phyloP scores from a whole-genome alignment of 768 basidiomycete genomes.

The Amanita subjunquillea region DNA sequence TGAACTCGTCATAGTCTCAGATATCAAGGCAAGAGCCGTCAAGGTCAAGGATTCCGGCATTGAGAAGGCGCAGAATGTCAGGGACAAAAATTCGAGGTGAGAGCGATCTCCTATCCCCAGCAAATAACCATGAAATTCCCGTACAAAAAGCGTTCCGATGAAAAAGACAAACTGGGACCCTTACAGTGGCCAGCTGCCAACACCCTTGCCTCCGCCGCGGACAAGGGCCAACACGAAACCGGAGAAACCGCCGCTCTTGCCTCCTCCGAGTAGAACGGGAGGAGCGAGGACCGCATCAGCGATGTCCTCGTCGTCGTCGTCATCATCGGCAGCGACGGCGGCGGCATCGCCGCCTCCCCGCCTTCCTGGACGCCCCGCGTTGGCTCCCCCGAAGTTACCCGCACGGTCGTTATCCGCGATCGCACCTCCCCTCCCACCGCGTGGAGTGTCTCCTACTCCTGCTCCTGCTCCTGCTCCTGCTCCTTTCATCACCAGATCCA shows the following conservation, averaged over 20 bases:
- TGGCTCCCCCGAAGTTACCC: conserved; percentile 1
- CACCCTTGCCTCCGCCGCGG: conserved; percentile 36
- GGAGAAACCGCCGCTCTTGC: conserved; percentile 16
- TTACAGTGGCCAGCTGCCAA: conserved; percentile 41
- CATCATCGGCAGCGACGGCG: neutral
- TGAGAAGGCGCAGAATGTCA: conserved; percentile 40
- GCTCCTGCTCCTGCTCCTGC: conserved; percentile 22
- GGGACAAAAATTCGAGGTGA: conserved; percentile 45
- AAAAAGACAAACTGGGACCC: conserved; percentile 59
- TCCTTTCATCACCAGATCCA: conserved; percentile 19
- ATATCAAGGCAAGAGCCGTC: conserved; percentile 53
- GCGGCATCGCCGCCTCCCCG: neutral
- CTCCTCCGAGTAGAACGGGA: conserved; percentile 26
- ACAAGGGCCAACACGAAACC: conserved; percentile 23
- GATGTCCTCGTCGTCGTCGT: neutral
- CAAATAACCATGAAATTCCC: neutral
- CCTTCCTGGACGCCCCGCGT: neutral
- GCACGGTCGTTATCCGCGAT: conserved; percentile 6
- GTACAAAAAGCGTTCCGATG: conserved; percentile 35
- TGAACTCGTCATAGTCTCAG: conserved; percentile 34
- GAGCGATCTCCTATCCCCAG: neutral
- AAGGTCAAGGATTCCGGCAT: conserved; percentile 50
- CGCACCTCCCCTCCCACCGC: conserved; percentile 12
- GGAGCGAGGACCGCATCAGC: neutral
- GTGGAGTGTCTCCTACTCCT: conserved; percentile 2